Evolutionary conservation across 441 rosid genomes (phyloP).

Genomic region (Jatropha multifida): DNA sequence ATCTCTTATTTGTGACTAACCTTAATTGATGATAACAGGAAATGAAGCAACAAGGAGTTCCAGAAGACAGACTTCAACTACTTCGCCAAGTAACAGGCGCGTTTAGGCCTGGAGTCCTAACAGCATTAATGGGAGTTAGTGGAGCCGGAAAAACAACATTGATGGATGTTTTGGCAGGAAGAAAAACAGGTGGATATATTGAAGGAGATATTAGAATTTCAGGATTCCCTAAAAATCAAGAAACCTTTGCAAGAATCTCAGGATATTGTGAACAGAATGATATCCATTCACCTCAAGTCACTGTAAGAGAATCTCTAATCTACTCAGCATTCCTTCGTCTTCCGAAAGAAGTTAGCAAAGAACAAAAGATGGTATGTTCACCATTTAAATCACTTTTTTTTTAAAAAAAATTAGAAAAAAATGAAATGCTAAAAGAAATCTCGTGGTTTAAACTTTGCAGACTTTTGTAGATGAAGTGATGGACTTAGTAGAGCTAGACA

Average conservation of each 20-base stretch:
- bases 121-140: conserved; percentile 94
- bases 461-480: conserved; percentile 62
- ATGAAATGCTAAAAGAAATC: not conserved
- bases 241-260: conserved; percentile 35
- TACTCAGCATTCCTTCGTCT: conserved; percentile 53
- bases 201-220: conserved; percentile 81
- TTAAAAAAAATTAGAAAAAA: not conserved
- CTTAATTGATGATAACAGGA: conserved; percentile 47
- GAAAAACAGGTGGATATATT: conserved; percentile 85
- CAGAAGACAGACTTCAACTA: conserved; percentile 66
- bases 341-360: conserved; percentile 38
- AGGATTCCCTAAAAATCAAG: conserved; percentile 69
- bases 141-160: conserved; percentile 97
- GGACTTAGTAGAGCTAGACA: conserved; percentile 59
- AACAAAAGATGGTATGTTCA: conserved; percentile 56
- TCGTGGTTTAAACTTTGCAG: conserved; percentile 23
- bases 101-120: conserved; percentile 85
- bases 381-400: not conserved
- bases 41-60: conserved; percentile 72
- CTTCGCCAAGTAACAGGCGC: conserved; percentile 70
- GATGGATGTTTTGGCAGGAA: conserved; percentile 94
- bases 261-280: conserved; percentile 45
- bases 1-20: not conserved
- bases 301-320: conserved; percentile 59
- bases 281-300: conserved; percentile 50